Evolutionary conservation across 2,329 filamentous ascomycete species (phyloP).

Genomic region (Knoxdaviesia capensis): DNA sequence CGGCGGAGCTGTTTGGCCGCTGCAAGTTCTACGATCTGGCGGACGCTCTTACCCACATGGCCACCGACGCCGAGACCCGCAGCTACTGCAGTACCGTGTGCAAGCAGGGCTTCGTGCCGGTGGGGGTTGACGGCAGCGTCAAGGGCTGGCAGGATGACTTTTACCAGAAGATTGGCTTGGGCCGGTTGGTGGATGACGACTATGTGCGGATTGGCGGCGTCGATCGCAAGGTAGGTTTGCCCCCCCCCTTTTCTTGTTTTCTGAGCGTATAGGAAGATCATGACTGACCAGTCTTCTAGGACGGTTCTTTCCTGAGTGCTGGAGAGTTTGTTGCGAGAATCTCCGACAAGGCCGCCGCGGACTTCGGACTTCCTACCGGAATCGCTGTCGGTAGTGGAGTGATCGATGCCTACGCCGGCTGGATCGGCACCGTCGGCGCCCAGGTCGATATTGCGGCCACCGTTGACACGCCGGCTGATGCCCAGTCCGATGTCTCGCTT

Average conservation of each 20-base stretch:
- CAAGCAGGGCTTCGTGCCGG: slow-evolving; percentile 90
- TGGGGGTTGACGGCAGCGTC: slow-evolving; percentile 91
- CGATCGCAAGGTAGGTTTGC: slow-evolving; percentile 61
- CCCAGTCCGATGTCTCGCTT: slow-evolving; percentile 48
- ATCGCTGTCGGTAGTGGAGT: slow-evolving; percentile 91
- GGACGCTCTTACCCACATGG: slow-evolving; percentile 84
- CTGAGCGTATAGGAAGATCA: neutral
- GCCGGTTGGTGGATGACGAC: slow-evolving; percentile 63
- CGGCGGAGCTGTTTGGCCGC: slow-evolving; percentile 66
- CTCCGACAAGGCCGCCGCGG: slow-evolving; percentile 60
- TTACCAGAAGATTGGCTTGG: slow-evolving; percentile 66
- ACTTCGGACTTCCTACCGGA: slow-evolving; percentile 68
- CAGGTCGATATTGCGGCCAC: slow-evolving; percentile 52
- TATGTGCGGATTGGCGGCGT: slow-evolving; percentile 91
- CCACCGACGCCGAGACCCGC: slow-evolving; percentile 75
- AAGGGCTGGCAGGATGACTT: slow-evolving; percentile 99
- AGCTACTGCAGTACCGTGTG: slow-evolving; percentile 94
- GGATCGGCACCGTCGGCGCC: slow-evolving; percentile 97
- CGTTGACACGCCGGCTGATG: slow-evolving; percentile 8
- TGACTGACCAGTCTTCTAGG: slow-evolving; percentile 31
- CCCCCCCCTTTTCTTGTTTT: slow-evolving; percentile 4
- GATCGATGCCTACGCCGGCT: slow-evolving; percentile 95
- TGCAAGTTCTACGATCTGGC: slow-evolving; percentile 96
- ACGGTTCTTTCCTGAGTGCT: slow-evolving; percentile 75
- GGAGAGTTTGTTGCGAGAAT: slow-evolving; percentile 78